Evolutionary conservation across 1,139 yeast genomes (phyloP).

Genomic region (Geotrichum candidum): DNA sequence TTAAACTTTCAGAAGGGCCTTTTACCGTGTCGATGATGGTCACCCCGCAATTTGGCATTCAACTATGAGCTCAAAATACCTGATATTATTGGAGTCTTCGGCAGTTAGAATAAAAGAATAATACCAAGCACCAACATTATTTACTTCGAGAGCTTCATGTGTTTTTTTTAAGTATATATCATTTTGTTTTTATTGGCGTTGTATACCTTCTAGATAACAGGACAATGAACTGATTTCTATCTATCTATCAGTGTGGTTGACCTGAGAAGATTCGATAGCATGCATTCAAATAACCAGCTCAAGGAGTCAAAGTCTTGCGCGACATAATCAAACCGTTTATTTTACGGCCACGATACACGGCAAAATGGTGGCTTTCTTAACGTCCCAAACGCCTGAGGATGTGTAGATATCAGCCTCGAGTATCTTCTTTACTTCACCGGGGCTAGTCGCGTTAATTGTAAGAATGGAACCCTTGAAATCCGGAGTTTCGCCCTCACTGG

Average conservation of each 20-base stretch:
- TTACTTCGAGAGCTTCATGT: no score
- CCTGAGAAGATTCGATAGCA: neutral
- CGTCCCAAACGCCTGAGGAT: slow-evolving; percentile 69
- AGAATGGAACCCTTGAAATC: slow-evolving; percentile 67
- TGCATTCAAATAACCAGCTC: neutral
- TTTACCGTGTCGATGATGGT: neutral
- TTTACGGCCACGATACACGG: slow-evolving; percentile 35
- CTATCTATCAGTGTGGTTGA: neutral
- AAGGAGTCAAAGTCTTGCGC: neutral
- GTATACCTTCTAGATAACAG: no score
- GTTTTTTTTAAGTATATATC: no score
- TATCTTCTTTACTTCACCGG: slow-evolving; percentile 57
- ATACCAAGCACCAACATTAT: no score
- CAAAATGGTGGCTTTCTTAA: slow-evolving; percentile 53
- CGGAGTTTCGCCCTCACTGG: slow-evolving; percentile 40
- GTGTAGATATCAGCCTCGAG: slow-evolving; percentile 60
- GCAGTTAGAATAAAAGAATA: no score
- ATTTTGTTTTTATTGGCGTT: no score
- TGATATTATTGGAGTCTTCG: neutral
- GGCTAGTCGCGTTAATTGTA: slow-evolving; percentile 56
- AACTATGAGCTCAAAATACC: neutral
- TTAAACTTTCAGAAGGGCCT: neutral
- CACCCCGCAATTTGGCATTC: neutral
- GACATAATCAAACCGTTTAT: neutral
- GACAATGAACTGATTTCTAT: no score